A percentile compares a stretch with the other conserved stretches of the same genome.
phyloP scores from a whole-genome alignment of 2,329 filamentous ascomycete genomes.

The Colletotrichum sp. region DNA sequence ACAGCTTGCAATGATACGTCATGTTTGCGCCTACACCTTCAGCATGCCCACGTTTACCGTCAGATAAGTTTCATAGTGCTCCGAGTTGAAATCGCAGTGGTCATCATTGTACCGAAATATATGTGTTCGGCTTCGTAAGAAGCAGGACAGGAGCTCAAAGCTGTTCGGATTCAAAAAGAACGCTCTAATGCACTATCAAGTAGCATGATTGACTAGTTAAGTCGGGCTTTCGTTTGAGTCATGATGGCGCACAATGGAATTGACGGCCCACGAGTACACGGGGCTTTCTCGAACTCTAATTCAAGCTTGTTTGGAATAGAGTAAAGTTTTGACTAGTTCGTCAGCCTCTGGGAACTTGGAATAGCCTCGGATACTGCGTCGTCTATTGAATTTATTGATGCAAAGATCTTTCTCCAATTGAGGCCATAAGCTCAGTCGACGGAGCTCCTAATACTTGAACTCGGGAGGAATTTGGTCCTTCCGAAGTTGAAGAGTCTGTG shows the following conservation, averaged over 20 bases:
- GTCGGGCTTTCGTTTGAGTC: neutral
- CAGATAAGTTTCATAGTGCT: too few relatives aligned
- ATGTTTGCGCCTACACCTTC: too few relatives aligned
- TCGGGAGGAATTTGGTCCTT: neutral
- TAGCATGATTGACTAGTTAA: neutral
- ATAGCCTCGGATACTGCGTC: neutral
- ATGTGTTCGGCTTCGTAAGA: too few relatives aligned
- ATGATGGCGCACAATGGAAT: neutral
- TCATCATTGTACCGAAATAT: too few relatives aligned
- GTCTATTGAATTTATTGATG: neutral
- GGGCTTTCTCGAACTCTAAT: neutral
- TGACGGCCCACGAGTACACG: neutral
- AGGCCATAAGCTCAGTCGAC: neutral
- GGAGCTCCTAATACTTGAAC: neutral
- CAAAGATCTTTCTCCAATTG: neutral
- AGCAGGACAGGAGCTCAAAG: neutral
- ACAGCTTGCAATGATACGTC: too few relatives aligned
- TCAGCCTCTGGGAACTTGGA: neutral
- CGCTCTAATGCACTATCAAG: neutral
- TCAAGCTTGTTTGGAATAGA: neutral
- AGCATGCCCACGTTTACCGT: too few relatives aligned
- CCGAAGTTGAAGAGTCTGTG: neutral
- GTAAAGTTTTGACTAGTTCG: neutral
- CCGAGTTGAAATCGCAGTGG: too few relatives aligned
- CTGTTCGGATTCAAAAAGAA: accelerated